Evolutionary conservation across 2,329 filamentous ascomycete genomes (phyloP), one percentile per base, ranked within the genome.

Genomic region (Penicillium concentricum): DNA sequence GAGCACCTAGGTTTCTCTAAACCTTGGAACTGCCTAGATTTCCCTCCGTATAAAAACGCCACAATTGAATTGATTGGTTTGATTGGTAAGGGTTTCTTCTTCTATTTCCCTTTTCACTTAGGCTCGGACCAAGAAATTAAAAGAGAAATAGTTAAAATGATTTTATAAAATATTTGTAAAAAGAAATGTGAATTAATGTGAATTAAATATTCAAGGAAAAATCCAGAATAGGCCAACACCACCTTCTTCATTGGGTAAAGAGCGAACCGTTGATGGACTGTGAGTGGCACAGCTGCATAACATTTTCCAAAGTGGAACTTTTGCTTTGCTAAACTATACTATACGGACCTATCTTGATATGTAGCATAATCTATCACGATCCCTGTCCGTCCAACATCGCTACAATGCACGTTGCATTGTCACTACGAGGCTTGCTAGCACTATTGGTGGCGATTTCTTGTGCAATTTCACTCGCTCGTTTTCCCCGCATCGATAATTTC

Each of bases 381-480:
- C 54, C 54, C 34, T 66, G 64, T 18, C 70, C 69, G 46, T 72
- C 70, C 20, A 74, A 37, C 50, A 74, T 63, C 16, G 56, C 64
- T 30, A 74, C 61, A 53, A 74, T 67, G 60, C 69, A 74, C 0
- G 71, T 69, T 15, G 65, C 58, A 64, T 74, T 74, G 51, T 73
- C 72, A 51, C 70, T 68, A 6, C 58, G 54, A 10, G 54, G 51
- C 20, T 52, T 56, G 43, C 50, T 61, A 16, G 62, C 62, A 51
- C 56, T 63, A 15, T 35, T 58, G 43, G 43, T 60, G 16, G 61
- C 65, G 30, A 73, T 61, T 13, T 67, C 64, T 38, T 65, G 60
- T 8, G 70, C 70, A 41, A 74, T 70, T 39, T 69, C 66, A 28
- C 60, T 59, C 18, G 71, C 71, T 43, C 64, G 54, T 45, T 56